These are phyloP conservation scores for Mucuna pruriens DNA, from an alignment of 306 rosid species.

Conservation along the genomic window DNA sequence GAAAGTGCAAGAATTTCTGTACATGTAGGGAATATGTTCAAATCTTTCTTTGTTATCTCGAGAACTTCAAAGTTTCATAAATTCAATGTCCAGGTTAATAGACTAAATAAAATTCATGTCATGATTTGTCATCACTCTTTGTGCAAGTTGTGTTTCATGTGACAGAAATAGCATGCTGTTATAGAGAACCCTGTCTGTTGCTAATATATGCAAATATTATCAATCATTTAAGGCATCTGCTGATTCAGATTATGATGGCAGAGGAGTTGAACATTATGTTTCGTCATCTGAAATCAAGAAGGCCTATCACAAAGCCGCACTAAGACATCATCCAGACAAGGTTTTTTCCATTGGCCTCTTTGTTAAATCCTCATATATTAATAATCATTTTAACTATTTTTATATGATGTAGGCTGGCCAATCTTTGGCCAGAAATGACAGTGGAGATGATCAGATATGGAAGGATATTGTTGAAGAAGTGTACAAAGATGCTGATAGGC, in stretches of 20 bases:
- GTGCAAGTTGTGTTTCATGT: not conserved
- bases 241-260: constrained; percentile 24
- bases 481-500: constrained; percentile 10
- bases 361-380: constrained; percentile 1
- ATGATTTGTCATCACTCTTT: not conserved
- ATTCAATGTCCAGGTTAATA: not conserved
- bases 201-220: not conserved
- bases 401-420: not conserved
- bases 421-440: not conserved
- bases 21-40: not conserved
- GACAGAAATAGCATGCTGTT: constrained; percentile 5
- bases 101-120: not conserved
- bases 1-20: not conserved
- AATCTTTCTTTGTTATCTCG: not conserved
- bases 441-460: constrained; percentile 12
- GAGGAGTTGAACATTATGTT: constrained; percentile 11
- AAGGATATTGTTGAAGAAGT: constrained; percentile 24
- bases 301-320: constrained; percentile 28
- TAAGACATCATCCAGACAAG: constrained; percentile 16
- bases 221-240: constrained; percentile 11
- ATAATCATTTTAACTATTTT: not conserved
- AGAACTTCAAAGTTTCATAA: not conserved
- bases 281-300: constrained; percentile 18
- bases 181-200: not conserved
- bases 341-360: constrained; percentile 4